These are phyloP conservation scores for Teunomyces cretensis DNA, from an alignment of 805 yeast genomes.

Conservation along the genomic window DNA sequence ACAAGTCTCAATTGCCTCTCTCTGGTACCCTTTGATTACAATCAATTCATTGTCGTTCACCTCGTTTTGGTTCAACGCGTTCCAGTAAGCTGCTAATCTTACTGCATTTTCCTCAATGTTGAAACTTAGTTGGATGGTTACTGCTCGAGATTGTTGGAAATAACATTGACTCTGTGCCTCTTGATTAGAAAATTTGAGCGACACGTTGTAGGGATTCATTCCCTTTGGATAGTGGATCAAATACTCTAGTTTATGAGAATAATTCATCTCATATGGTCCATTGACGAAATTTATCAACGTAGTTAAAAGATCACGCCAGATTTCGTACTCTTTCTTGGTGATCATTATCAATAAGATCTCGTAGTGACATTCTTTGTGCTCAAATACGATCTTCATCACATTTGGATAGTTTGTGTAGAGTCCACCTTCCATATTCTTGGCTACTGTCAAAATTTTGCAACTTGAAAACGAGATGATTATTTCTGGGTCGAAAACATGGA, in stretches of 20 bases:
- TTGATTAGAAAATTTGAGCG: constrained; percentile 5
- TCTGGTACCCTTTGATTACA: constrained; percentile 9
- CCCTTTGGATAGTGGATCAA: constrained; percentile 15
- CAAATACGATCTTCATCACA: constrained; percentile 48
- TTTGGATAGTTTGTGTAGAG: constrained; percentile 28
- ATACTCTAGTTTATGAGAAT: constrained; percentile 6
- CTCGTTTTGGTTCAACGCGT: neutral
- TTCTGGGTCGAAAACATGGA: constrained; percentile 29
- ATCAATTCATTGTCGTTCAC: constrained; percentile 1
- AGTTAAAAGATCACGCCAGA: constrained; percentile 39
- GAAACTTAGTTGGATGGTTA: constrained; percentile 3
- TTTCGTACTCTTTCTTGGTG: constrained; percentile 28
- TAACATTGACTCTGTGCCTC: constrained; percentile 2
- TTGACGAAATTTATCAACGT: constrained; percentile 24
- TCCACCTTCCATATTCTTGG: constrained; percentile 27
- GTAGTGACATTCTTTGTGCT: constrained; percentile 36
- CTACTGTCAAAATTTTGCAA: constrained; percentile 22
- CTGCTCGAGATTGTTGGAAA: constrained; percentile 3
- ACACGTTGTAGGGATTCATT: constrained; percentile 19
- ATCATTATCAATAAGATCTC: constrained; percentile 44
- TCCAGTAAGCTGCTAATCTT: neutral
- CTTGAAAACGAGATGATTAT: constrained; percentile 51
- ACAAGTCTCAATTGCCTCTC: constrained; percentile 21
- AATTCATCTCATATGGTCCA: constrained; percentile 24
- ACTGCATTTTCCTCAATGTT: neutral